Base-by-base conservation (phyloP, 23 red algal species). In the Rhodosorus marinus region DNA sequence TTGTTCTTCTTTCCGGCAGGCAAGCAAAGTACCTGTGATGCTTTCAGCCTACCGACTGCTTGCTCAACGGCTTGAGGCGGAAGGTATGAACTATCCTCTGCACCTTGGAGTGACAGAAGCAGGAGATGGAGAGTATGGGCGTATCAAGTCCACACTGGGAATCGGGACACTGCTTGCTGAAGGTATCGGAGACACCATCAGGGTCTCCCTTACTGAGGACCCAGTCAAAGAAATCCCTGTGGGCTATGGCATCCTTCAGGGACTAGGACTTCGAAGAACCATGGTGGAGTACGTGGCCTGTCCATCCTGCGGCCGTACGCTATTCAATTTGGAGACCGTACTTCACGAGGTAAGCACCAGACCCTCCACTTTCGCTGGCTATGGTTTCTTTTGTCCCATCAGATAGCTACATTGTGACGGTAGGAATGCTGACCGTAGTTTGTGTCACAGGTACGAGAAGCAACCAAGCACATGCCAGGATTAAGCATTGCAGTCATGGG, bases 201-300 rank as follows among this genome's bases (percentile, higher is more conserved):
- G 90, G 0, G 90, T 98, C 26, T 86, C 79, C 28, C 43, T 98
- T 34, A 98, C 90, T 1, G 90, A 98, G 54, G 70, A 81, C 49
- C 90, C 90, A 20, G 47, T 98, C 15, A 98, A 98, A 54, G 90
- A 98, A 55, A 83, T 98, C 11, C 81, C 90, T 0, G 90, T 98
- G 22, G 85, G 90, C 48, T 98, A 98, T 51, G 71, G 90, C 7
- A 98, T 98, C 51, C 54, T 98, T 32, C 90, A 98, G 55, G 90
- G 66, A 33, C 65, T 98, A 11, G 79, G 79, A 7, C 56, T 98
- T 22, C 51, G 90, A 0, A 49, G 90, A 15, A 98, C 90, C 9
- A 98, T 98, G 90, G 79, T 85, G 23, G 90, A 98, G 59, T 98
- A 85, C 56, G 90, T 98, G n/a, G 90, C 90, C 8, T 98, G 90